A percentile compares a stretch with the other conserved stretches of the same genome.
phyloP scores from a whole-genome alignment of 805 yeast species.

The Hanseniaspora lachancei region DNA sequence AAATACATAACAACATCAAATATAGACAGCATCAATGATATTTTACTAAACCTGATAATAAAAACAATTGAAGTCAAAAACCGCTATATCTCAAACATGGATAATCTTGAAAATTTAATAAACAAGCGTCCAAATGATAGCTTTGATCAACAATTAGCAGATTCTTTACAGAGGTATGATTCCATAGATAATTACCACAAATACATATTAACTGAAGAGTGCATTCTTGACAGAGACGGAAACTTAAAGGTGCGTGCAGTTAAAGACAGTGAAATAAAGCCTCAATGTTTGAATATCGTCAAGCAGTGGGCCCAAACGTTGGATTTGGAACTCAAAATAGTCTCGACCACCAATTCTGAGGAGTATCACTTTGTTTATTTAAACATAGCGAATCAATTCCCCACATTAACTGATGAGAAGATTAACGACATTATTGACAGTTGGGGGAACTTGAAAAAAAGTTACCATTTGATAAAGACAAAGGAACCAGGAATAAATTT shows the following conservation, averaged over 20 bases:
- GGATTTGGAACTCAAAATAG: not conserved
- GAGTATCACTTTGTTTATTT: constrained; percentile 5
- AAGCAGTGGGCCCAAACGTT: not conserved
- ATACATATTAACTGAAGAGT: not conserved
- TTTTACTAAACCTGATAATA: not conserved
- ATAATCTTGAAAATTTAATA: not conserved
- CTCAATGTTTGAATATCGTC: not conserved
- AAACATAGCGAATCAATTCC: not conserved
- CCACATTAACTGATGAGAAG: not conserved
- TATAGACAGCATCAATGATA: not conserved
- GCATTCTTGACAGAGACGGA: not conserved
- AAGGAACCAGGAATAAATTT: constrained; percentile 1
- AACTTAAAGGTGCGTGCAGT: not conserved
- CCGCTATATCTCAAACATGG: not conserved
- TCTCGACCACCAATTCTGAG: not conserved
- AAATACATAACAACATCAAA: not conserved
- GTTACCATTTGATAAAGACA: not conserved
- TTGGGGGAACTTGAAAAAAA: constrained; percentile 8
- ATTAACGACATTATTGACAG: not conserved
- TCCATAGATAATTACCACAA: not conserved
- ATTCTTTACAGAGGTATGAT: not conserved
- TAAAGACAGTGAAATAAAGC: not conserved
- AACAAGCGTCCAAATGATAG: not conserved
- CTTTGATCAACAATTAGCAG: not conserved
- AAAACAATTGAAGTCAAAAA: not conserved